phyloP scores from a whole-genome alignment of 371 early-diverging fungal genomes.

The Syncephalastrum monosporum region DNA sequence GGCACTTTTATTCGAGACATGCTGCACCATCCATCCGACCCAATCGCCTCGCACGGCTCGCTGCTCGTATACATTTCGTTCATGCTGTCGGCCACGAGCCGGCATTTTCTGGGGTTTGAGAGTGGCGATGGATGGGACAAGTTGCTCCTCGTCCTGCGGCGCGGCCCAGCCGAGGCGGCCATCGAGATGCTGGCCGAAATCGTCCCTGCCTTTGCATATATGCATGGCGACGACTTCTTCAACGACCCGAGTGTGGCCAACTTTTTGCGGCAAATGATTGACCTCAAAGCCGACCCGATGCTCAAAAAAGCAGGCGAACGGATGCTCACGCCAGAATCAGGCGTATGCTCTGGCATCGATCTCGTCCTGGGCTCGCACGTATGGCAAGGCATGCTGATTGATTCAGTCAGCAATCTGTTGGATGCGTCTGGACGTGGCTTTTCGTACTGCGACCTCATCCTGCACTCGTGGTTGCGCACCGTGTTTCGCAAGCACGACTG shows the following conservation, averaged over 20 bases:
- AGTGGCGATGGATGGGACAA: constrained; percentile 53
- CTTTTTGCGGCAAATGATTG: constrained; percentile 37
- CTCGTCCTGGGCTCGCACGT: constrained; percentile 33
- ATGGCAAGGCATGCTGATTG: constrained; percentile 43
- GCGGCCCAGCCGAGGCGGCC: constrained; percentile 37
- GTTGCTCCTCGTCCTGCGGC: constrained; percentile 36
- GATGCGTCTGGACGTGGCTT: constrained; percentile 35
- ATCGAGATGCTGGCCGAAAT: constrained; percentile 34
- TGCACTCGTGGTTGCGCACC: constrained; percentile 47
- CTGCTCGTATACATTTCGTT: constrained; percentile 46
- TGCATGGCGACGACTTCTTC: constrained; percentile 55
- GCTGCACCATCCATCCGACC: constrained; percentile 23
- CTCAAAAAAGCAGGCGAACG: constrained; percentile 23
- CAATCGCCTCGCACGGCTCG: constrained; percentile 35
- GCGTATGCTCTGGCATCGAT: constrained; percentile 19
- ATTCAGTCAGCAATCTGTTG: constrained; percentile 27
- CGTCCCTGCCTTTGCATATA: constrained; percentile 46
- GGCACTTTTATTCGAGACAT: constrained; percentile 32
- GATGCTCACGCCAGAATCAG: not conserved
- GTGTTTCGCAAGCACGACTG: constrained; percentile 35
- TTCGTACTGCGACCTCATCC: constrained; percentile 43
- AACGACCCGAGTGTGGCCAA: constrained; percentile 33
- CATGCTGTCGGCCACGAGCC: constrained; percentile 48
- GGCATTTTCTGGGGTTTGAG: constrained; percentile 52
- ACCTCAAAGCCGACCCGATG: constrained; percentile 47